Percentiles rank a stretch among this genome's conserved stretches.
Evolutionary conservation across 192 early-diverging fungal genomes (phyloP).

Genomic region (Rhizophagus clarus): DNA sequence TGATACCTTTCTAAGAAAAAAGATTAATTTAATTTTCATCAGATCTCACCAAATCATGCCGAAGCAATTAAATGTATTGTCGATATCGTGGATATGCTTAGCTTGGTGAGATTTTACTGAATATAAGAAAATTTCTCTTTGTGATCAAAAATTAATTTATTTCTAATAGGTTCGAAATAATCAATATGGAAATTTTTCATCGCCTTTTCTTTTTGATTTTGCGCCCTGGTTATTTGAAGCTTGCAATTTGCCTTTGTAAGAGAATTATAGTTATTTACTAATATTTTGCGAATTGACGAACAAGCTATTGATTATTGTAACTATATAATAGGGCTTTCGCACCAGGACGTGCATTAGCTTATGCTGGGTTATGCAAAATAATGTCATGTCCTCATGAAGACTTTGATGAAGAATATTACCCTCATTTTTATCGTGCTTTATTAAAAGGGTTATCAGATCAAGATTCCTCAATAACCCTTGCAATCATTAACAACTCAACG

Average conservation of each 20-base stretch:
- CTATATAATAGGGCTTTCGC: constrained; percentile 56
- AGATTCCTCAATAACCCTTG: constrained; percentile 59
- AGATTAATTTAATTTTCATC: neutral
- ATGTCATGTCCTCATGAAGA: constrained; percentile 75
- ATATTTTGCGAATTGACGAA: neutral
- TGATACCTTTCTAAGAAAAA: too few relatives aligned
- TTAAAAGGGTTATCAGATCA: constrained; percentile 55
- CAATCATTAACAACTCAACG: constrained; percentile 69
- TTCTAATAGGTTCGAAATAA: constrained; percentile 46
- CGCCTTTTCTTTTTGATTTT: constrained; percentile 76
- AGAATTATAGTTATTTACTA: neutral
- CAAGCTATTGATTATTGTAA: neutral
- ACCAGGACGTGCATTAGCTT: constrained; percentile 66
- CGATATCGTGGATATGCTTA: constrained; percentile 67
- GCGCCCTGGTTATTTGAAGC: constrained; percentile 80
- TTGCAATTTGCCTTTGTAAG: constrained; percentile 59
- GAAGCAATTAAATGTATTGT: constrained; percentile 67
- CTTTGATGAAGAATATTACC: constrained; percentile 56
- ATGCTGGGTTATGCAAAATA: constrained; percentile 71
- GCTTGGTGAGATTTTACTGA: constrained; percentile 39
- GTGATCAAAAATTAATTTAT: neutral
- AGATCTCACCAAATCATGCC: constrained; percentile 63
- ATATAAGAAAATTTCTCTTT: neutral
- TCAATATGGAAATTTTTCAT: constrained; percentile 57
- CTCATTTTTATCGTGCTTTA: constrained; percentile 65